phyloP scores from a whole-genome alignment of 805 yeast species.

The Monosporozyma aerobia region DNA sequence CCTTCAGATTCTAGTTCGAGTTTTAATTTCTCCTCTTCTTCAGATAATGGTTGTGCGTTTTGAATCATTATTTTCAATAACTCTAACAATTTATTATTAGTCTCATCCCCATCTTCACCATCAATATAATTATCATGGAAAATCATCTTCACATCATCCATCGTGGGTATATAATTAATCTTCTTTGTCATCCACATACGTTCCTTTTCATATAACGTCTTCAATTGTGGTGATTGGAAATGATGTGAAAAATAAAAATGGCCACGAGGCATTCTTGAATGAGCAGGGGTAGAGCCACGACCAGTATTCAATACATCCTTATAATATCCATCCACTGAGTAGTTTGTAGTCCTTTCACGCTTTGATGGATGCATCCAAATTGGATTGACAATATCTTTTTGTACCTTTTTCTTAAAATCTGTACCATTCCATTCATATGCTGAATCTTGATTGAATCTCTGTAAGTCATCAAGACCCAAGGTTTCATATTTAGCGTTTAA shows the following conservation, averaged over 20 bases:
- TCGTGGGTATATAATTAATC: slow-evolving; percentile 54
- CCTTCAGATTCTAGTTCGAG: slow-evolving; percentile 55
- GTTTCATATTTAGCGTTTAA: slow-evolving; percentile 55
- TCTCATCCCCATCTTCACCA: slow-evolving; percentile 34
- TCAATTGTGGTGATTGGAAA: slow-evolving; percentile 69
- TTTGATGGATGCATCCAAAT: slow-evolving; percentile 82
- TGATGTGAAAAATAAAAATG: slow-evolving; percentile 82
- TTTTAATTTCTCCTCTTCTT: slow-evolving; percentile 64
- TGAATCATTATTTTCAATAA: slow-evolving; percentile 66
- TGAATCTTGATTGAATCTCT: slow-evolving; percentile 61
- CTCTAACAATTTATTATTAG: slow-evolving; percentile 39
- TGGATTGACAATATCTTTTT: slow-evolving; percentile 42
- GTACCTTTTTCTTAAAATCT: slow-evolving; percentile 54
- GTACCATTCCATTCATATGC: slow-evolving; percentile 88
- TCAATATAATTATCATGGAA: slow-evolving; percentile 30
- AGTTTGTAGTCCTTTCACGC: slow-evolving; percentile 75
- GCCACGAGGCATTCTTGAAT: slow-evolving; percentile 81
- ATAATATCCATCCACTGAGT: slow-evolving; percentile 80
- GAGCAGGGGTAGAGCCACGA: slow-evolving; percentile 43
- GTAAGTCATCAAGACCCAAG: slow-evolving; percentile 67
- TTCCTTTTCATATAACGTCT: slow-evolving; percentile 73
- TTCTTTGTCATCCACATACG: slow-evolving; percentile 65
- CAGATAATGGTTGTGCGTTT: slow-evolving; percentile 71
- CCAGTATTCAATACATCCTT: slow-evolving; percentile 72
- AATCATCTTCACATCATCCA: slow-evolving; percentile 42